Conservation (phyloP, 2,329 filamentous ascomycete species). For the Microascus cirrosus region DNA sequence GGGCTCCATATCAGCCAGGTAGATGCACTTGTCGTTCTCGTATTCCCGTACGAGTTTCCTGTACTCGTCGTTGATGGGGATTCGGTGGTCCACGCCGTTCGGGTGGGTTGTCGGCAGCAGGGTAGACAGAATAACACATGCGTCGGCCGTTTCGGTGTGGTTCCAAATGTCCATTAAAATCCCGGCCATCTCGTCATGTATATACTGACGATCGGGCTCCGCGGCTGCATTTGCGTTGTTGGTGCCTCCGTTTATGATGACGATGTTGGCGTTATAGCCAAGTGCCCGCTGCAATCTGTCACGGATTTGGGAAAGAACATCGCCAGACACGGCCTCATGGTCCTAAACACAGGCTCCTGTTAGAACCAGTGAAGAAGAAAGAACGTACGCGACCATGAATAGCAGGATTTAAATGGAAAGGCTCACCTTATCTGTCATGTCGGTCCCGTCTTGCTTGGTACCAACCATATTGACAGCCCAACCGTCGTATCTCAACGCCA, state of each 20-base stretch:
- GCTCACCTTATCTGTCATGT: conserved; percentile 16
- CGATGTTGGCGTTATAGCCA: conserved; percentile 9
- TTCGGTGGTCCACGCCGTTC: conserved; percentile 16
- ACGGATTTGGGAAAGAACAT: neutral
- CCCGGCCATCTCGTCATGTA: conserved; percentile 7
- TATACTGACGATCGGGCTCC: conserved; percentile 6
- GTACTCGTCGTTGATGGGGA: conserved; percentile 21
- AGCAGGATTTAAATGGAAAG: too few relatives aligned
- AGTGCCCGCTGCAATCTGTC: neutral
- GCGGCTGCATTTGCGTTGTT: conserved; percentile 9
- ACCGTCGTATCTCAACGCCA: conserved; percentile 14
- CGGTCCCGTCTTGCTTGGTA: conserved; percentile 21
- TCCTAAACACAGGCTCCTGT: neutral
- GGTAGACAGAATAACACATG: conserved; percentile 9
- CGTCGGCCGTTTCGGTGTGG: conserved; percentile 5
- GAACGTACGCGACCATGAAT: neutral
- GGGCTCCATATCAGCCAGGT: conserved; percentile 7
- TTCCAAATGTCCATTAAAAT: conserved; percentile 9
- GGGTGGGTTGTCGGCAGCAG: conserved; percentile 12
- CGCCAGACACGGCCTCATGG: neutral
- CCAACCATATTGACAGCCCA: conserved; percentile 27
- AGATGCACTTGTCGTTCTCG: conserved; percentile 1
- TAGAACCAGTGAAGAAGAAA: neutral
- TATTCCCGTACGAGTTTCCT: conserved; percentile 12
- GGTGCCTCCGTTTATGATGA: conserved; percentile 12